Evolutionary conservation across 352 stramenopile species (phyloP).

Genomic region (Globisporangium cystogenes): DNA sequence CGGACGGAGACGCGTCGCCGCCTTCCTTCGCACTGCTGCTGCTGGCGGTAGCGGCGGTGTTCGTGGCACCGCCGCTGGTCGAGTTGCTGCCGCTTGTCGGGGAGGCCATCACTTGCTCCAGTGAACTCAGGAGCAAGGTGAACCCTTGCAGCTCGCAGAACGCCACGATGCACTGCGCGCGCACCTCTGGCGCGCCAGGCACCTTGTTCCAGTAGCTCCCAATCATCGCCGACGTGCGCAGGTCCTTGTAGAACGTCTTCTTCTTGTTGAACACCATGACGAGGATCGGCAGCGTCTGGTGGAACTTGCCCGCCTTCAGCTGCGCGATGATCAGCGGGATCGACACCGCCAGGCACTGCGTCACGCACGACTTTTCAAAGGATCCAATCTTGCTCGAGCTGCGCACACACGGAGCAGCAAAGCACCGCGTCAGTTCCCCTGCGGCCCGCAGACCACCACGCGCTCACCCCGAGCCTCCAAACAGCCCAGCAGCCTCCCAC

Average conservation of each 20-base stretch:
- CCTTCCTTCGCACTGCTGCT: slow-evolving; percentile 22
- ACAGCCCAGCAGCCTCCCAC: not conserved
- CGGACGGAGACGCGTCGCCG: slow-evolving; percentile 7
- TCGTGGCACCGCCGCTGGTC: not conserved
- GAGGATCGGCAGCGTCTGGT: slow-evolving; percentile 58
- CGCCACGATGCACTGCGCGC: slow-evolving; percentile 71
- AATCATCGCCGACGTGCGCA: slow-evolving; percentile 84
- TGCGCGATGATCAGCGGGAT: slow-evolving; percentile 68
- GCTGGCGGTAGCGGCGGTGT: not conserved
- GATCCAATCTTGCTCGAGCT: slow-evolving; percentile 85
- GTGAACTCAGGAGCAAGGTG: slow-evolving; percentile 55
- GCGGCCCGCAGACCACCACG: too few species aligned
- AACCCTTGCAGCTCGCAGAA: slow-evolving; percentile 85
- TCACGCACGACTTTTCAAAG: slow-evolving; percentile 85
- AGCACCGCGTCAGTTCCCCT: not conserved
- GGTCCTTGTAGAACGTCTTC: slow-evolving; percentile 87
- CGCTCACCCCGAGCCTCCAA: too few species aligned
- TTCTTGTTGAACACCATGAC: slow-evolving; percentile 89
- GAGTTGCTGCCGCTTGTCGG: not conserved
- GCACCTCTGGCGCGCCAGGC: slow-evolving; percentile 71
- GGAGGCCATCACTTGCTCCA: slow-evolving; percentile 68
- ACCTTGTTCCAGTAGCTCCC: slow-evolving; percentile 89
- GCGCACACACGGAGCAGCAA: not conserved
- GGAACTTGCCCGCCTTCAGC: slow-evolving; percentile 62
- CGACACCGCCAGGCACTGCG: slow-evolving; percentile 61